phyloP scores from a whole-genome alignment of 306 rosid species.

The Prunus padus region DNA sequence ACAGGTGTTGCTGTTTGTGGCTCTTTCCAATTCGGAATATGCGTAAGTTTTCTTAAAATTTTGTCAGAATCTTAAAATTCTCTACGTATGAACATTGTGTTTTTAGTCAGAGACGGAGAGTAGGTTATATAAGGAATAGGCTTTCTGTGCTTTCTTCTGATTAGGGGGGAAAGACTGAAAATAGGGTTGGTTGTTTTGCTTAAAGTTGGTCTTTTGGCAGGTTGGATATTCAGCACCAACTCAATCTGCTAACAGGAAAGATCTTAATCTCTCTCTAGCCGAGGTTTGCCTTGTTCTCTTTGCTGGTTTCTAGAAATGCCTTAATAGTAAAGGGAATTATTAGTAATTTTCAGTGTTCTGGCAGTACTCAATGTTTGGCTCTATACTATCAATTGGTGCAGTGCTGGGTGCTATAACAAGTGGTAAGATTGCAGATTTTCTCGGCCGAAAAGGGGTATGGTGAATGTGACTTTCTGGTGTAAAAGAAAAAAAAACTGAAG shows the following conservation, averaged over 20 bases:
- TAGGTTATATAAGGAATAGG: too few species aligned
- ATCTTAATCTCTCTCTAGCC: slow-evolving; percentile 42
- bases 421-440: slow-evolving; percentile 60
- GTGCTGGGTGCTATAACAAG: slow-evolving; percentile 78
- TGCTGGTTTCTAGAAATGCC: not conserved
- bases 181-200: slow-evolving; percentile 23
- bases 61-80: not conserved
- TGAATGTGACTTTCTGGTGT: not conserved
- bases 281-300: slow-evolving; percentile 30
- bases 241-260: slow-evolving; percentile 53
- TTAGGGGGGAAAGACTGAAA: slow-evolving; percentile 20
- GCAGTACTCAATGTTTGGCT: slow-evolving; percentile 87
- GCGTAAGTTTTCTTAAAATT: slow-evolving; percentile 45
- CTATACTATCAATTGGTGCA: slow-evolving; percentile 82
- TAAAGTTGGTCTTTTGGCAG: slow-evolving; percentile 33
- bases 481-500: not conserved
- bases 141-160: not conserved
- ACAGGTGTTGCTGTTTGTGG: slow-evolving; percentile 82
- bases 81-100: not conserved
- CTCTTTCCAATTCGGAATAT: slow-evolving; percentile 78
- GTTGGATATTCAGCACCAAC: slow-evolving; percentile 59
- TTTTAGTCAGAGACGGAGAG: not conserved
- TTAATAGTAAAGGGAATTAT: not conserved
- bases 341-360: slow-evolving; percentile 5
- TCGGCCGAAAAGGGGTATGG: slow-evolving; percentile 77